A percentile compares a stretch with the other conserved stretches of the same genome.
These are phyloP conservation scores for Smallanthus sonchifolius DNA, from an alignment of 129 eudicot genomes.

Conservation along the genomic window DNA sequence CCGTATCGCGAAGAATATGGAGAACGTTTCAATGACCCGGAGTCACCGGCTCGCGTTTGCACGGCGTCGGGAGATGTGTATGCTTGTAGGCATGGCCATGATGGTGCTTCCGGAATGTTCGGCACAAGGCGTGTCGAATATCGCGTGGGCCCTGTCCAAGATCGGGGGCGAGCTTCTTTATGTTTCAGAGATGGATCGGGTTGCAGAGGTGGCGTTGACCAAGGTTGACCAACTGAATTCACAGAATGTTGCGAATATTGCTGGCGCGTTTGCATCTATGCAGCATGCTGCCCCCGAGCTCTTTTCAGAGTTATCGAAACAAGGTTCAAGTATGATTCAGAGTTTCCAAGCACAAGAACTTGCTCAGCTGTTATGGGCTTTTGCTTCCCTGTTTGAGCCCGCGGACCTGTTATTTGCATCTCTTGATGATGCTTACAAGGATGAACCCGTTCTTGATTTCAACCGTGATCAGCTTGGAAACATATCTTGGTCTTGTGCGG, in stretches of 20 bases:
- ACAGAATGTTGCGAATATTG: constrained; percentile 85
- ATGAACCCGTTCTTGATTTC: constrained; percentile 42
- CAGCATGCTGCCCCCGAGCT: constrained; percentile 83
- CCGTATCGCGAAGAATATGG: constrained; percentile 94
- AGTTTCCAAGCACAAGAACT: constrained; percentile 80
- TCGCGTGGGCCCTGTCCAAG: constrained; percentile 97
- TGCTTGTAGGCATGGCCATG: constrained; percentile 99
- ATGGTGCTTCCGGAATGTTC: constrained; percentile 82
- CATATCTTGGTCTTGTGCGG: constrained; percentile 94
- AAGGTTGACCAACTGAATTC: constrained; percentile 73
- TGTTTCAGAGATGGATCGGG: constrained; percentile 84
- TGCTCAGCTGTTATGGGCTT: constrained; percentile 92
- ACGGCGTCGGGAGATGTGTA: constrained; percentile 76
- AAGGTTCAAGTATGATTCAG: constrained; percentile 54
- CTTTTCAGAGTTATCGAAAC: constrained; percentile 50
- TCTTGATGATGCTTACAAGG: constrained; percentile 53
- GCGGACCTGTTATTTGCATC: constrained; percentile 54
- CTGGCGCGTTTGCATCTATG: constrained; percentile 97
- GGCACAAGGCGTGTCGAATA: constrained; percentile 84
- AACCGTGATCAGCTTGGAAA: constrained; percentile 75
- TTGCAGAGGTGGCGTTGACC: constrained; percentile 81
- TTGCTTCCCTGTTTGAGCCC: constrained; percentile 78
- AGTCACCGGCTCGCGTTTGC: constrained; percentile 74
- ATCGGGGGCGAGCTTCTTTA: constrained; percentile 96
- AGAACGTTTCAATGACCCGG: constrained; percentile 75